Conservation (phyloP, 306 rosid genomes). For the Ziziphus jujuba region DNA sequence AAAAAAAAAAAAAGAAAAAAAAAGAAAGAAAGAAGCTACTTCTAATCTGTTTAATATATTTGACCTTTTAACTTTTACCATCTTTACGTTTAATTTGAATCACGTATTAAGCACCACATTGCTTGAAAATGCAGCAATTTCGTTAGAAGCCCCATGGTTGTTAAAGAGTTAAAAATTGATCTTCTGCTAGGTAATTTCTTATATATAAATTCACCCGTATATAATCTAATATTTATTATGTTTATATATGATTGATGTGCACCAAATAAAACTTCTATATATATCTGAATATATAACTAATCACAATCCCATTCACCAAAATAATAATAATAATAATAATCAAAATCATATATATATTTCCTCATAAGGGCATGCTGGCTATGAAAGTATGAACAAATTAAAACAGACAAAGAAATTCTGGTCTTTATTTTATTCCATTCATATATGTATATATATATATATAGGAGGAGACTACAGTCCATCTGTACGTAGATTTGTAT, state of each 20-base stretch:
- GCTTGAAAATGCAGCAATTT: constrained; percentile 21
- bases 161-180: no score
- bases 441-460: no score
- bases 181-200: neutral
- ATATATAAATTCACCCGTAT: neutral
- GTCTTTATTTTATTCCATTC: constrained; percentile 44
- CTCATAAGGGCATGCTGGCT: constrained; percentile 34
- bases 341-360: neutral
- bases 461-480: no score
- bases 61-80: constrained; percentile 8
- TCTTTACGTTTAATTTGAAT: constrained; percentile 4
- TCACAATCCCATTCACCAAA: no score
- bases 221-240: no score
- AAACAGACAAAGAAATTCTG: constrained; percentile 33
- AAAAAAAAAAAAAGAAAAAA: neutral
- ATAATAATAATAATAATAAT: no score
- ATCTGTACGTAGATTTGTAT: no score
- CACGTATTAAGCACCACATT: constrained; percentile 22
- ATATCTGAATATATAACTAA: constrained; percentile 22
- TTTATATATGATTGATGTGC: constrained; percentile 1
- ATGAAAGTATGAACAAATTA: constrained; percentile 29
- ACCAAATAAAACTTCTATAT: constrained; percentile 17
- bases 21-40: neutral
- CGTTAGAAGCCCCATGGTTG: no score
- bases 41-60: neutral